Base-by-base conservation (phyloP, 768 basidiomycete species). In the Trametes sanguinea region DNA sequence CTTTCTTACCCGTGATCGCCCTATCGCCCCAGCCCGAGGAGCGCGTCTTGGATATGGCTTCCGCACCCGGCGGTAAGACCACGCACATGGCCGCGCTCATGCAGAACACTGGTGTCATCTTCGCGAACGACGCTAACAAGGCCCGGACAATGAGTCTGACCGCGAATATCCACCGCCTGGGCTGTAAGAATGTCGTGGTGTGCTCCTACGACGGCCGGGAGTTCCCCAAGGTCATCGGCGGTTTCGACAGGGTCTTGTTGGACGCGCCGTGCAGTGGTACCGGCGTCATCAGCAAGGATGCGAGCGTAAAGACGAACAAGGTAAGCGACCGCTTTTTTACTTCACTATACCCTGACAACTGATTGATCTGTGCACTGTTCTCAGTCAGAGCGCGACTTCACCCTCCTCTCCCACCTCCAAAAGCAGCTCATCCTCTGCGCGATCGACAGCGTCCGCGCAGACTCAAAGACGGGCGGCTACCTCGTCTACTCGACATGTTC, bases 191-290 rank as follows among this genome's bases (percentile, higher is more conserved):
- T 72, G 96, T 98, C 52, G 88, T 97, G 9, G 86, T 98, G 47
- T 98, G 95, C 73, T 95, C 94, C 46, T 95, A 98, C 69, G 97
- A 99, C 69, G 97, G 96, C 6, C 81, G 97, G 58, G 92, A 98
- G 75, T 99, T 98, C 76, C 97, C 97, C 14, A 97, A 94, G 75
- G 95, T 99, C 51, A 95, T 99, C 83, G 97, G 96, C 22, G 97
- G 97, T 6, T 99, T 99, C 69, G 96, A 99, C 70, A 83, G 97
- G n/a, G 95, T 98, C 45, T 77, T 99, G 54, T 76, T 99, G 47
- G 97, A 99, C 76, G 96, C 97, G 39, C 97, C 97, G 30, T 99
- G 97, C 75, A 94, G 92, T 68, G 97, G 97, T 35, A 98, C 97
- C 2, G 97, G 97, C 62, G 96, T 99, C 57, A 99, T 99, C 73